Evolutionary conservation across 164 flowering plant genomes (phyloP), one percentile per base, ranked within the genome.

Genomic region (Berberis thunbergii): DNA sequence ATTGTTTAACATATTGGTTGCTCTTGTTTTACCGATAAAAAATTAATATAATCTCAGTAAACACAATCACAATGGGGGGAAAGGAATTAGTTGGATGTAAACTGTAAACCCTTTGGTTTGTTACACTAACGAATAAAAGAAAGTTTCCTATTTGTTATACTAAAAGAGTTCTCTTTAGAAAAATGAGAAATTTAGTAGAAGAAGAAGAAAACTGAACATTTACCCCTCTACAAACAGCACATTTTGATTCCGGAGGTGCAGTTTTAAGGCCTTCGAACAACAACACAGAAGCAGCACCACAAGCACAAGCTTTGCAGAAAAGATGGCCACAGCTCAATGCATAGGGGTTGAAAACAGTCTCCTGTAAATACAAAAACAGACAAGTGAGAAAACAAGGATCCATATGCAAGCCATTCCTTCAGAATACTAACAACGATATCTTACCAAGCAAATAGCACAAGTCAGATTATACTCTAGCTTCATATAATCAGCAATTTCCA

Each of bases 221-320:
- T 67, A 87, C 98, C 86, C 82, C 92, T 80, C 98, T 80, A 73
- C 98, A 91, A 46, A 87, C 64, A 5, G 98, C 92, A 68, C 98
- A 91, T 70, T 81, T 91, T 5, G 85, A 70, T 61, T 80, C 78
- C 2, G 75, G 69, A 57, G 71, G 66, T 59, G 96, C 92, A 60
- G 83, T 58, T 72, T 87, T 86, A 26, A 75, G 84, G 53, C 95
- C 95, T 73, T 89, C 68, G 57, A 86, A 81, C 1, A 86, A 72
- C 78, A 79, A 65, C 64, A 89, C 86, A 65, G 87, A 82, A 66
- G 96, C 92, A 61, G 96, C 84, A 11, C 91, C 80, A 75, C 98
- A 91, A 64, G 83, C 85, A 76, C 98, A 89, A 3, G 72, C 63
- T 71, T 89, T 87, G 83, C 98, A 91, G 72, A 89, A 89, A 6